These are phyloP conservation scores for Tricholoma flavovirens DNA, from an alignment of 768 basidiomycete genomes.

Conservation along the genomic window DNA sequence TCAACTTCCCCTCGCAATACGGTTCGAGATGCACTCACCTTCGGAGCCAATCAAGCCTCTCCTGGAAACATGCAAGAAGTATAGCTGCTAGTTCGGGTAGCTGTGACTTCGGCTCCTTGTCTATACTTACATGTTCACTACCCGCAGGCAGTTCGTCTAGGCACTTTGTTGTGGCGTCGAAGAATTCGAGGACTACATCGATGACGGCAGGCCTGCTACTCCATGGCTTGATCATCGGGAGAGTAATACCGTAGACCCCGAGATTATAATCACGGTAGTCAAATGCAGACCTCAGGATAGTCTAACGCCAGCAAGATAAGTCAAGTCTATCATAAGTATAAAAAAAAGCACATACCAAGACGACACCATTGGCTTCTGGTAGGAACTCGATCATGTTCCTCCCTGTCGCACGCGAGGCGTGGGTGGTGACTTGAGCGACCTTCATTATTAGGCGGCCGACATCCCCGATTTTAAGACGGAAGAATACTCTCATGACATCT, in stretches of 20 bases:
- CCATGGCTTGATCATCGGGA: slow-evolving; percentile 75
- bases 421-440: slow-evolving; percentile 44
- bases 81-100: slow-evolving; percentile 59
- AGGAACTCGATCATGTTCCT: slow-evolving; percentile 42
- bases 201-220: slow-evolving; percentile 67
- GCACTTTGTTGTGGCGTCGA: slow-evolving; percentile 53
- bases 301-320: slow-evolving; percentile 34
- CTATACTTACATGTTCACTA: slow-evolving; percentile 17
- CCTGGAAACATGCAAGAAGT: slow-evolving; percentile 61
- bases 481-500: slow-evolving; percentile 81
- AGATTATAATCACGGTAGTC: slow-evolving; percentile 70
- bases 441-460: slow-evolving; percentile 65
- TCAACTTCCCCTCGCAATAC: neutral
- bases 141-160: slow-evolving; percentile 34
- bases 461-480: slow-evolving; percentile 61
- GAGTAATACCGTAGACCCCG: slow-evolving; percentile 71
- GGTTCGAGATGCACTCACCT: slow-evolving; percentile 33
- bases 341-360: slow-evolving; percentile 46
- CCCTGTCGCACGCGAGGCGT: slow-evolving; percentile 37
- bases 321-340: neutral
- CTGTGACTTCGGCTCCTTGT: slow-evolving; percentile 42
- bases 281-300: slow-evolving; percentile 63
- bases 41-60: slow-evolving; percentile 63
- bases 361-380: slow-evolving; percentile 62
- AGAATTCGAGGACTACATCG: slow-evolving; percentile 65